Evolutionary conservation across 306 rosid species (phyloP).

Genomic region (Carpinus fangiana): DNA sequence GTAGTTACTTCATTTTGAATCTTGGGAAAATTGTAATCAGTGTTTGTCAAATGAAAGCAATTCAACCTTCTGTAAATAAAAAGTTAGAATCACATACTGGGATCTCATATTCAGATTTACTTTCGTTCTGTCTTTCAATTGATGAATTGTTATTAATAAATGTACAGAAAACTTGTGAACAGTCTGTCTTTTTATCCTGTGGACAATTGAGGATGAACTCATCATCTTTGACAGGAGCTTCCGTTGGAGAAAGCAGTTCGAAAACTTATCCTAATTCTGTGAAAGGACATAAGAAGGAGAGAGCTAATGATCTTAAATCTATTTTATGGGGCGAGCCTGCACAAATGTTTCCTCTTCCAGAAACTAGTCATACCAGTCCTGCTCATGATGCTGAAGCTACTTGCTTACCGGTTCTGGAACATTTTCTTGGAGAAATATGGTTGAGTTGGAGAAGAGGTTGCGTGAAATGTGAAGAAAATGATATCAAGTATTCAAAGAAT

Average conservation of each 20-base stretch:
- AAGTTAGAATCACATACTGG: constrained; percentile 58
- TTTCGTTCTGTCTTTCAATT: constrained; percentile 45
- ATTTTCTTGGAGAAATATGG: constrained; percentile 54
- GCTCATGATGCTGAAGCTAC: constrained; percentile 37
- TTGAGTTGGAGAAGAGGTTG: constrained; percentile 59
- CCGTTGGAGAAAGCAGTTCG: constrained; percentile 31
- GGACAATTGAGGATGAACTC: constrained; percentile 61
- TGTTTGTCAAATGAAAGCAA: constrained; percentile 48
- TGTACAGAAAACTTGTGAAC: constrained; percentile 51
- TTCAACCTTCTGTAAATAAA: constrained; percentile 46
- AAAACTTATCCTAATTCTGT: constrained; percentile 32
- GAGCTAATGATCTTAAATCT: constrained; percentile 42
- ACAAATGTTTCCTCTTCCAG: constrained; percentile 45
- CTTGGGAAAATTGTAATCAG: constrained; percentile 55
- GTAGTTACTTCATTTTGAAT: constrained; percentile 52
- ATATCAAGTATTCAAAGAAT: constrained; percentile 57
- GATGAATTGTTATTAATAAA: constrained; percentile 53
- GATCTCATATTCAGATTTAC: constrained; percentile 43
- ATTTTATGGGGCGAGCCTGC: constrained; percentile 71
- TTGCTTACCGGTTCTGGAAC: constrained; percentile 43
- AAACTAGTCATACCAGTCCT: constrained; percentile 27
- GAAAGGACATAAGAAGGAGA: constrained; percentile 38
- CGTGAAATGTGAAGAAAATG: constrained; percentile 44
- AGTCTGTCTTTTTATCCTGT: constrained; percentile 66
- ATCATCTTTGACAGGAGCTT: constrained; percentile 39